These are phyloP conservation scores for Zalaria obscura DNA, from an alignment of 2,329 filamentous ascomycete species.

Conservation along the genomic window DNA sequence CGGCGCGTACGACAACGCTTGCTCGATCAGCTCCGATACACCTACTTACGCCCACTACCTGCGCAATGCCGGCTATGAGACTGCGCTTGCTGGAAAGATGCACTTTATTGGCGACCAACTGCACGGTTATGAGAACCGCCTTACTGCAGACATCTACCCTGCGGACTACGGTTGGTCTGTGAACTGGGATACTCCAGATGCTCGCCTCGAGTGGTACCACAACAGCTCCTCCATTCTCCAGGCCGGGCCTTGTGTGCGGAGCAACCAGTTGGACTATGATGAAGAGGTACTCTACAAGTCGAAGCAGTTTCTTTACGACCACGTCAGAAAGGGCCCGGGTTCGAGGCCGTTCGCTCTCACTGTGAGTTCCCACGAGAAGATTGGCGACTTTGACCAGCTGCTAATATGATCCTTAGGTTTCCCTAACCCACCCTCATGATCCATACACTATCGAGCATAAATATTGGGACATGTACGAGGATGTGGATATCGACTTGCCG, in stretches of 20 bases:
- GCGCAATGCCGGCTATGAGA: conserved; percentile 73
- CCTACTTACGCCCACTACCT: conserved; percentile 91
- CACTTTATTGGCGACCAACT: conserved; percentile 92
- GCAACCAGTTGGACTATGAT: conserved; percentile 91
- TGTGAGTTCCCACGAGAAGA: conserved; percentile 16
- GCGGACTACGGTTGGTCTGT: conserved; percentile 91
- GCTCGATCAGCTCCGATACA: conserved; percentile 67
- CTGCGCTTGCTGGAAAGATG: conserved; percentile 88
- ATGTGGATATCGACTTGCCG: conserved; percentile 72
- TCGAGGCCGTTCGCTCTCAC: conserved; percentile 74
- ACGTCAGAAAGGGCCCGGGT: conserved; percentile 65
- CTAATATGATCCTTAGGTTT: conserved; percentile 34
- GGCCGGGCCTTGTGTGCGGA: conserved; percentile 74
- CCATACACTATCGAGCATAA: conserved; percentile 89
- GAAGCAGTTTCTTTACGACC: conserved; percentile 79
- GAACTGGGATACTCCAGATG: conserved; percentile 83
- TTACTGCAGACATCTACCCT: conserved; percentile 93
- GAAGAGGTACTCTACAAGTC: conserved; percentile 92
- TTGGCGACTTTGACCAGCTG: not conserved
- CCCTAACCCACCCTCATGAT: conserved; percentile 87
- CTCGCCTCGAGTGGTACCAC: conserved; percentile 86
- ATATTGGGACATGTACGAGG: conserved; percentile 87
- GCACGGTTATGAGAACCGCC: conserved; percentile 80
- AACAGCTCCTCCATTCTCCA: conserved; percentile 89
- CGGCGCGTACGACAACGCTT: conserved; percentile 81